Base-by-base conservation (phyloP, 441 rosid species). In the Cnidoscolus chayamansa region DNA sequence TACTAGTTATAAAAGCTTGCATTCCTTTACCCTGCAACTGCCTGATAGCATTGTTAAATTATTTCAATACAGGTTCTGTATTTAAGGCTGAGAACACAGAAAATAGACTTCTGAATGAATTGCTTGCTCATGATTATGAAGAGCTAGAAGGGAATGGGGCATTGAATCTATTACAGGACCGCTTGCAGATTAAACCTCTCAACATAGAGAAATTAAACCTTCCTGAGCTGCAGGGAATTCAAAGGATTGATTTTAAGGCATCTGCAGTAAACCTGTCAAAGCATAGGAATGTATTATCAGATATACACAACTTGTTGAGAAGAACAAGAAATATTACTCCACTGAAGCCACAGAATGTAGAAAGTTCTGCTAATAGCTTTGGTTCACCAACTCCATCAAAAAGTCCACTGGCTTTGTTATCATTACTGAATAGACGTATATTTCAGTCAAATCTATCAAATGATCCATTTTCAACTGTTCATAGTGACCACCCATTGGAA, bases 141-240 rank as follows among this genome's bases (percentile, higher is more conserved):
- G 89, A 85, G 61, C 86, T 87, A 50, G 91, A 83, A 71, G 90
- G 87, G 72, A 93, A 86, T 76, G 86, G 82, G 37, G 84, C 86
- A 10, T 30, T 84, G 70, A 78, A 55, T 74, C 82, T 88, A 70
- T 78, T 92, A 64, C 83, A 83, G 74, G 87, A 88, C 68, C 77
- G 35, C 55, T 84, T 95, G 84, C 86, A 87, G 79, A 81, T 92
- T 62, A 85, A 86, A 80, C 81, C 90, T 70, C 67, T 84, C 77
- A 70, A 75, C 71, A 48, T 84, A 31, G 81, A 83, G 72, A 80
- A 82, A 57, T 65, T 90, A 70, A 56, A 81, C 80, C 83, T 92
- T 67, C 93, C 96, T 74, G 87, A 86, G 47, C 62, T 86, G 77
- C 83, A 72, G 77, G 87, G 78, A 72, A 76, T 84, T 59, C 85